These are phyloP conservation scores for Phaeosphaeriaceae sp. DNA, from an alignment of 2,329 filamentous ascomycete species.

Conservation along the genomic window DNA sequence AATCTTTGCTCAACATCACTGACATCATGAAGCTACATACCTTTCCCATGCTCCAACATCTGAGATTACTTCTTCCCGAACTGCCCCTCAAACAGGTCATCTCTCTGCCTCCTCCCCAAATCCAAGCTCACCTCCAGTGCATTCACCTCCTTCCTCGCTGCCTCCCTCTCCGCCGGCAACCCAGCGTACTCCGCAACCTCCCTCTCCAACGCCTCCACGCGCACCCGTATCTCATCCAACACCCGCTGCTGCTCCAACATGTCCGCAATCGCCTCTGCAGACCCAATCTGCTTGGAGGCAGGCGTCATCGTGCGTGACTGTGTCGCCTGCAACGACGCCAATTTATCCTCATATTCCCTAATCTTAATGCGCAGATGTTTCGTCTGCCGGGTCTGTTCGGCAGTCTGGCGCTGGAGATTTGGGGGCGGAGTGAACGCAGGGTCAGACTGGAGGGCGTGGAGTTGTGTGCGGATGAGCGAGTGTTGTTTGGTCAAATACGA, in stretches of 20 bases:
- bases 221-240: conserved; percentile 65
- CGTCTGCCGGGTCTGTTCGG: conserved; percentile 73
- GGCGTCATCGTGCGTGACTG: conserved; percentile 30
- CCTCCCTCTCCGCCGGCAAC: conserved; percentile 73
- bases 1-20: too few relatives aligned
- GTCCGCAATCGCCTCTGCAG: conserved; percentile 60
- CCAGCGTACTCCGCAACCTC: conserved; percentile 73
- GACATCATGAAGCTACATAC: too few relatives aligned
- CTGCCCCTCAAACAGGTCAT: conserved; percentile 76
- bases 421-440: conserved; percentile 56
- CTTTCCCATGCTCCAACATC: too few relatives aligned
- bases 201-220: conserved; percentile 66
- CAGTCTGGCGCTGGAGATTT: conserved; percentile 71
- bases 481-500: conserved; percentile 43
- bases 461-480: conserved; percentile 35
- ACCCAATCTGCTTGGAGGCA: conserved; percentile 43
- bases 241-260: conserved; percentile 68
- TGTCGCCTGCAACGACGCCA: conserved; percentile 46
- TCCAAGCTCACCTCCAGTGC: conserved; percentile 69
- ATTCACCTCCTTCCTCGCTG: conserved; percentile 75
- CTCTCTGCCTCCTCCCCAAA: conserved; percentile 67
- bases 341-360: conserved; percentile 64
- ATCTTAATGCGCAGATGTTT: conserved; percentile 72
- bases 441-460: conserved; percentile 37
- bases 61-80: conserved; percentile 55